phyloP scores from a whole-genome alignment of 495 filamentous ascomycete genomes.

The Aspergillus homomorphus region DNA sequence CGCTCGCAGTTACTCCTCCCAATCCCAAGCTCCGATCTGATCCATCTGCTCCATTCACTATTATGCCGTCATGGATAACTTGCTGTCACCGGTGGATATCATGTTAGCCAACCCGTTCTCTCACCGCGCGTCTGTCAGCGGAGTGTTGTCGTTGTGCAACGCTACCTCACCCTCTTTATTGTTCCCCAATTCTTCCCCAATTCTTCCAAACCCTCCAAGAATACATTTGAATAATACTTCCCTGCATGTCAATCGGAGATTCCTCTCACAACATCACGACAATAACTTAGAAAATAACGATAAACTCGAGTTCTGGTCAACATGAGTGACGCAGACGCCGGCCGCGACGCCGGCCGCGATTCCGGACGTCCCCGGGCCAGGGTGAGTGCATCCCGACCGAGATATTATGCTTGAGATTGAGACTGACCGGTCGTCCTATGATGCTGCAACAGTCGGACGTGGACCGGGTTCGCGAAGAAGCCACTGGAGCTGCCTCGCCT shows the following conservation, averaged over 20 bases:
- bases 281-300: too few species aligned
- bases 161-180: neutral
- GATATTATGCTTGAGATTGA: neutral
- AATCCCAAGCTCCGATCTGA: neutral
- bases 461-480: neutral
- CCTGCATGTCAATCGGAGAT: too few species aligned
- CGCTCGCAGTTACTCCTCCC: neutral
- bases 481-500: neutral
- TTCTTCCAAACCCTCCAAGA: too few species aligned
- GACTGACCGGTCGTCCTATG: neutral
- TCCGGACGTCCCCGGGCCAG: slow-evolving; percentile 8
- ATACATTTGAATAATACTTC: too few species aligned
- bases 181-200: too few species aligned
- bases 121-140: neutral
- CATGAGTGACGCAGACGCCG: neutral
- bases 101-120: neutral
- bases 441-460: neutral
- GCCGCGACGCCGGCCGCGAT: neutral
- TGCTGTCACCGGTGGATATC: neutral
- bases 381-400: neutral
- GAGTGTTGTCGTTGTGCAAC: neutral
- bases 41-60: neutral
- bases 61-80: neutral
- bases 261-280: too few species aligned
- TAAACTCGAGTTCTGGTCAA: neutral